Evolutionary conservation across 2,329 filamentous ascomycete genomes (phyloP), one percentile per base, ranked within the genome.

Genomic region (Septoria linicola): DNA sequence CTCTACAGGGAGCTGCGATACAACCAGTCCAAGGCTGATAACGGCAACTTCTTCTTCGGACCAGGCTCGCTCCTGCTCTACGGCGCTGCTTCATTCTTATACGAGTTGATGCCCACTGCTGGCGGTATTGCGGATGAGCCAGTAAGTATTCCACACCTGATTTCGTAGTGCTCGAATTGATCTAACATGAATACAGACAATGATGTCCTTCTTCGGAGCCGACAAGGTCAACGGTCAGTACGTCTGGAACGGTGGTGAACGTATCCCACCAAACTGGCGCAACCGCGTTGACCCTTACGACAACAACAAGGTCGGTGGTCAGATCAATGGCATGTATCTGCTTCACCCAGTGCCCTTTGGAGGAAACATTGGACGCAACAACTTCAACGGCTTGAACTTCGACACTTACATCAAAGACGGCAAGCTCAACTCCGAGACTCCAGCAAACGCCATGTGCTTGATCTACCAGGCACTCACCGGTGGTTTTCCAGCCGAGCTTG

Each of bases 141-240:
- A 1, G 64, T 67, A 43, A 69, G 41, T 14, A 6, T n/a, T n/a
- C n/a, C 5, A 27, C 11, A 4, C 1, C 16, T 5, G 5, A 13
- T 30, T 13, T 14, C 1, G 10, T 11, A 10, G n/a, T 4, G 8
- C 10, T 11, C 3, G 2, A 68, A n/a, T 62, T 58, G 10, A 45
- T 55, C 57, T 51, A 51, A 43, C 66, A 62, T 41, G 44, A 32
- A 1, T 5, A 63, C 63, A 20, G 60, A 63, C 16, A 65, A 73
- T 54, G 56, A 58, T 5, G 72, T 73, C 44, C 67, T 69, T 70
- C 68, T 76, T 74, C 62, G 73, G 72, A 13, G 71, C 73, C n/a
- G 55, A 72, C 45, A 65, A 72, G 19, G 31, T 47, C 1, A 67
- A 70, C 46, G 72, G 72, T 16, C 65, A 60, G 3, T 76, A 69